phyloP scores from a whole-genome alignment of 176 grass and related monocot species.

The Hordeum marinum region DNA sequence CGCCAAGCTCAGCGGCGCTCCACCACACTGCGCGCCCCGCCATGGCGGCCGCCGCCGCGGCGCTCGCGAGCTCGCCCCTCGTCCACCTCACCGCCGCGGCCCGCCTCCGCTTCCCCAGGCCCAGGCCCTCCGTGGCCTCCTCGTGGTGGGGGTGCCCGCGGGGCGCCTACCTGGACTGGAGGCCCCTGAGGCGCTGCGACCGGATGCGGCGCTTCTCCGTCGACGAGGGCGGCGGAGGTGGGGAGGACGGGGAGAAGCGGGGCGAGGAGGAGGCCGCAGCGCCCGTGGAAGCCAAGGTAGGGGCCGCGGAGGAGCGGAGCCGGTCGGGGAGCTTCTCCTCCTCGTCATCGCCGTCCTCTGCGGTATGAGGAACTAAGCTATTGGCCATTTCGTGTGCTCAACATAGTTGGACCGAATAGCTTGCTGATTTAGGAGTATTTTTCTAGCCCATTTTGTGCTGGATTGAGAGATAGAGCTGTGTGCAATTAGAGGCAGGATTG shows the following conservation, averaged over 20 bases:
- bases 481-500: background rate
- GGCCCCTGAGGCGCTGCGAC: constrained; percentile 29
- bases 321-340: constrained; percentile 44
- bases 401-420: background rate
- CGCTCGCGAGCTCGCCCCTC: constrained; percentile 41
- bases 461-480: background rate
- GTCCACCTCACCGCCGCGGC: constrained; percentile 25
- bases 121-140: background rate
- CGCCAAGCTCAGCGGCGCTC: background rate
- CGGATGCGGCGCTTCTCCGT: constrained; percentile 50
- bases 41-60: constrained; percentile 34
- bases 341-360: constrained; percentile 38
- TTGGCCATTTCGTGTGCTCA: constrained; percentile 2
- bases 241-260: constrained; percentile 42
- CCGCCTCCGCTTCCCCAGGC: constrained; percentile 34
- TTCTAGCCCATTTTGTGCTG: background rate
- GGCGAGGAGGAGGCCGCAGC: constrained; percentile 28
- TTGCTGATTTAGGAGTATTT: background rate
- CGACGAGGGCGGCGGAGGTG: constrained; percentile 33
- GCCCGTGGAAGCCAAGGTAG: constrained; percentile 31
- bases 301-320: constrained; percentile 40
- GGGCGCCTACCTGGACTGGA: constrained; percentile 23
- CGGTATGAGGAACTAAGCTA: background rate
- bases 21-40: background rate
- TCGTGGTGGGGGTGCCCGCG: background rate